These are phyloP conservation scores for Brassica carinata DNA, from an alignment of 345 rosid species.

Conservation along the genomic window DNA sequence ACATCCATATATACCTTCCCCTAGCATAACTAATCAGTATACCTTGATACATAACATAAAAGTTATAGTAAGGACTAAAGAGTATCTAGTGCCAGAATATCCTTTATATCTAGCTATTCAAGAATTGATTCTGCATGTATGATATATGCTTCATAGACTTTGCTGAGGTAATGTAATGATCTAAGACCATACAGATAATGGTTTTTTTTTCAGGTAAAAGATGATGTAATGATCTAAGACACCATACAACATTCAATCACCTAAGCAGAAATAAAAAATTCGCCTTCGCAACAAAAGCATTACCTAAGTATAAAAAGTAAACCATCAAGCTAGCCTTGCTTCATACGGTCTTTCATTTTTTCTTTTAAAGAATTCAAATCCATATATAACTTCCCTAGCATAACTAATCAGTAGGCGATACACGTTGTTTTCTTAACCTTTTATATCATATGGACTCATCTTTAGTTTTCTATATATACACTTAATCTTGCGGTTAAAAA, in stretches of 20 bases:
- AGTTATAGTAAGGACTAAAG: background rate
- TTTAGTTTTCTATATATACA: background rate
- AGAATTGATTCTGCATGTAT: background rate
- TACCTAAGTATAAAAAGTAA: background rate
- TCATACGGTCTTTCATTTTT: background rate
- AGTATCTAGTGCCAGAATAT: background rate
- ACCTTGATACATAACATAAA: background rate
- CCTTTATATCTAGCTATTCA: background rate
- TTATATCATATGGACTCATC: background rate
- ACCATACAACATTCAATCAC: too few relatives aligned
- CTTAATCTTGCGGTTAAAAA: background rate
- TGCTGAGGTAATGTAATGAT: background rate
- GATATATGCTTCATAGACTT: background rate
- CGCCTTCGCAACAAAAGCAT: too few relatives aligned
- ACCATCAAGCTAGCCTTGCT: background rate
- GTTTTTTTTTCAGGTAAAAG: too few relatives aligned
- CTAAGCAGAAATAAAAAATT: too few relatives aligned
- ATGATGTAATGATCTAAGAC: too few relatives aligned
- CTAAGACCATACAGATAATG: background rate
- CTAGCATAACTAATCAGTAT: background rate
- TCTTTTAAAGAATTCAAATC: background rate
- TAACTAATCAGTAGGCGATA: background rate
- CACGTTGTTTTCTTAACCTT: background rate
- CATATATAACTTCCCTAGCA: background rate
- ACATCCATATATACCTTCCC: too few relatives aligned